Evolutionary conservation across 768 basidiomycete genomes (phyloP), one percentile per base, ranked within the genome.

Genomic region (Hericium coralloides): DNA sequence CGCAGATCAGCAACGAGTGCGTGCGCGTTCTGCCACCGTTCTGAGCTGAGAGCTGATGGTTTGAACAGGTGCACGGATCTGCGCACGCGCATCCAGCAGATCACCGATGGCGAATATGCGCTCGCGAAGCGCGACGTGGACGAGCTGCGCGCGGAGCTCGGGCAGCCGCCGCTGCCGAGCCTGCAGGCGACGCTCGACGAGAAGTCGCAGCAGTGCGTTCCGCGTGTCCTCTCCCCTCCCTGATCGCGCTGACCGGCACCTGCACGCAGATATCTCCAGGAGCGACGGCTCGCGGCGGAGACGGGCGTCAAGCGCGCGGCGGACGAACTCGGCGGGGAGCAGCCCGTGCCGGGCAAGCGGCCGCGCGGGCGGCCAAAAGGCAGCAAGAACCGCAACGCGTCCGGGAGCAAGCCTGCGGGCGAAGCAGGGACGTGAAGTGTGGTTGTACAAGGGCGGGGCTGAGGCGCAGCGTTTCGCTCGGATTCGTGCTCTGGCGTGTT

Each of bases 71-170:
- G 85, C 64, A 65, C 66, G 20, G 84, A 85, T n/a, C 76, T 89
- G 31, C 82, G 83, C 4, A 67, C 72, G 38, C 87, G 87, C 69
- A 90, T 92, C 59, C 71, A 74, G 38, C 69, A 72, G 12, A 74
- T 92, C 12, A 83, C 85, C 20, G 88, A 89, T 49, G 85, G 84
- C 38, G 89, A 91, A 60, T 92, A 92, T 65, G 75, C 85, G 14
- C 68, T 71, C 8, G 84, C 89, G 4, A 92, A 92, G 67, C 70
- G 70, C 26, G 89, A 92, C 59, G 90, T 92, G 49, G 90, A 92
- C 65, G 72, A 79, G 53, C 73, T 92, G 48, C 80, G 90, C 41
- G 74, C 75, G 53, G 89, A 92, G 66, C 81, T 92, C 7, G 90
- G 89, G 0, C 85, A 92, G 62, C 72, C 80, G 0, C 83, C 90